Base-by-base conservation (phyloP, 257 asterid species). In the Solanum boliviense region DNA sequence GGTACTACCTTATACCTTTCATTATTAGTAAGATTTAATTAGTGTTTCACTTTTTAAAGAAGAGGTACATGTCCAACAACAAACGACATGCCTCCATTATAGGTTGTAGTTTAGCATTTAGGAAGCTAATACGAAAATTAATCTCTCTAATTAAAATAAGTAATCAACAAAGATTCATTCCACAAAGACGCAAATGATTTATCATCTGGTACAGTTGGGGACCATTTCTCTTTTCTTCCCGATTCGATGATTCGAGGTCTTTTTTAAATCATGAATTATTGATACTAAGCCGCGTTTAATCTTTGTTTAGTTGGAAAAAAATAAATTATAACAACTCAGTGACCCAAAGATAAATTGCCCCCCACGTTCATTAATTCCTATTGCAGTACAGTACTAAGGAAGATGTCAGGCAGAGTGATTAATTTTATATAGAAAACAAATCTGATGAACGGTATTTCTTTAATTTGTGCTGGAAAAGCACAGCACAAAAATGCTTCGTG, bases 31-130 rank as follows among this genome's bases (percentile, higher is more conserved):
- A 21, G 31, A 18, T 48, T 82, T 29, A 82, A 82, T 46, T 82
- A 46, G 27, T 82, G 70, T 18, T 82, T 15, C 85, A 48, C 85
- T 82, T 82, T 82, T 82, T 82, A 82, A 84, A 56, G 84, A 41
- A 92, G 96, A 96, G 98, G 94, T 95, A 93, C 98, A 95, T 95
- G 98, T 92, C 94, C 81, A 92, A 27, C 35, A 84, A 91, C 89
- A 90, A 88, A 90, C 87, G 92, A 94, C 98, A 95, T 94, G 95
- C 95, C 95, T 90, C 94, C 94, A 89, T 90, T 90, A 86, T 60
- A 94, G 92, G 93, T 87, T 92, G 89, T 71, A 91, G 90, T 25
- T 38, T n/a, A 29, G 89, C n/a, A 86, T 88, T 87, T 73, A 38
- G 52, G 89, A 93, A 88, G 85, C 90, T 79, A 88, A 88, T 79